Conservation (phyloP, 2,329 filamentous ascomycete species). For the Fusarium decemcellulare region DNA sequence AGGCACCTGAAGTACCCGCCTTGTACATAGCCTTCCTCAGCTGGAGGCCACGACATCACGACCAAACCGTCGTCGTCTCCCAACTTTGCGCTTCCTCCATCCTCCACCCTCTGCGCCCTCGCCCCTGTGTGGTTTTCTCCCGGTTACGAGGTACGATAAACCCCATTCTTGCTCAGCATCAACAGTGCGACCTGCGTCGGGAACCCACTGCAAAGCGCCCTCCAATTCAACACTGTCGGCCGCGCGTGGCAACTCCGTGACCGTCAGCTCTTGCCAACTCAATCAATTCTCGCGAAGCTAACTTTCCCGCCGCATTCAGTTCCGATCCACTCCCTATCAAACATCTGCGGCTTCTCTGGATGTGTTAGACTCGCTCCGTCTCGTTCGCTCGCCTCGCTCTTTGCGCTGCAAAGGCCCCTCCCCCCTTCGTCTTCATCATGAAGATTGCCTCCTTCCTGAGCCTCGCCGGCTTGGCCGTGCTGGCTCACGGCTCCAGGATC, state of each 20-base stretch:
- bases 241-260: conserved; percentile 31
- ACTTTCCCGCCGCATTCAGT: conserved; percentile 16
- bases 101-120: conserved; percentile 2
- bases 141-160: conserved; percentile 33
- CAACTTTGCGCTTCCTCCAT: conserved; percentile 23
- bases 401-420: conserved; percentile 36
- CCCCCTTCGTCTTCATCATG: conserved; percentile 55
- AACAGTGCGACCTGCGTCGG: conserved; percentile 29
- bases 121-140: conserved; percentile 10
- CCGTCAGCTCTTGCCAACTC: conserved; percentile 7
- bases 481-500: conserved; percentile 64
- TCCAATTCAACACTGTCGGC: not conserved
- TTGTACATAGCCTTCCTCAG: conserved; percentile 15
- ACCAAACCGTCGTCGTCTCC: conserved; percentile 17
- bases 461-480: conserved; percentile 65
- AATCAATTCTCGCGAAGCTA: conserved; percentile 17
- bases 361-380: conserved; percentile 40
- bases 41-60: conserved; percentile 45
- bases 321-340: conserved; percentile 17
- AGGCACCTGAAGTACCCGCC: conserved; percentile 27
- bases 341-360: conserved; percentile 33
- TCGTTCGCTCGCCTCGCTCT: conserved; percentile 31
- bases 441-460: conserved; percentile 67
- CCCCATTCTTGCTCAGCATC: conserved; percentile 10
- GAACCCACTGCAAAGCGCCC: conserved; percentile 15